Evolutionary conservation across 169 alveolate species (phyloP).

Genomic region (Plasmodium inui): DNA sequence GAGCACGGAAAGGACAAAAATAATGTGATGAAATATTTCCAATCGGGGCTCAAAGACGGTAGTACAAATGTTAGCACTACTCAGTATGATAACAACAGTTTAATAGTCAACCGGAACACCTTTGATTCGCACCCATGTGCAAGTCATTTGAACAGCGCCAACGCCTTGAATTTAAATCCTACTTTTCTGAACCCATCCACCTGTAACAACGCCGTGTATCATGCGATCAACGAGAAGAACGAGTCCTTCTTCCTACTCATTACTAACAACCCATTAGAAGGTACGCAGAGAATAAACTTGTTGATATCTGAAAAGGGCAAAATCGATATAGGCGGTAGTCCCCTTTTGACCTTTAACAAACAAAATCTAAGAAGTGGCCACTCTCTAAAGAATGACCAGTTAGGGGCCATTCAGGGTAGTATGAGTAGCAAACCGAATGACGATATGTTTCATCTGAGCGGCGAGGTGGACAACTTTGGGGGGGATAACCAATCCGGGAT

Average conservation of each 20-base stretch:
- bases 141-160: not conserved
- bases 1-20: not conserved
- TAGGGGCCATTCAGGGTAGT: not conserved
- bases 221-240: not conserved
- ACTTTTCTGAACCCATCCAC: not conserved
- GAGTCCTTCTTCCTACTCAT: not conserved
- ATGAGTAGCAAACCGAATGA: conserved; percentile 10
- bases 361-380: conserved; percentile 14
- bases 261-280: conserved; percentile 9
- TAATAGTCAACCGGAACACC: not conserved
- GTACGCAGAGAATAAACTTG: conserved; percentile 4
- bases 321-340: not conserved
- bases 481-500: not conserved
- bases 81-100: not conserved
- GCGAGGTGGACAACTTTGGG: not conserved
- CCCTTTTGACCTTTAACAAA: not conserved
- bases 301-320: not conserved
- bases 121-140: not conserved
- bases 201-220: not conserved
- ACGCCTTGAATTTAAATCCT: not conserved
- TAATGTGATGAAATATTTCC: not conserved
- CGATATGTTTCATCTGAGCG: not conserved
- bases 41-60: not conserved
- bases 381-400: not conserved
- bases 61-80: not conserved